Evolutionary conservation across 1,139 yeast species (phyloP).

Genomic region (Suhomyces bolitotheri): DNA sequence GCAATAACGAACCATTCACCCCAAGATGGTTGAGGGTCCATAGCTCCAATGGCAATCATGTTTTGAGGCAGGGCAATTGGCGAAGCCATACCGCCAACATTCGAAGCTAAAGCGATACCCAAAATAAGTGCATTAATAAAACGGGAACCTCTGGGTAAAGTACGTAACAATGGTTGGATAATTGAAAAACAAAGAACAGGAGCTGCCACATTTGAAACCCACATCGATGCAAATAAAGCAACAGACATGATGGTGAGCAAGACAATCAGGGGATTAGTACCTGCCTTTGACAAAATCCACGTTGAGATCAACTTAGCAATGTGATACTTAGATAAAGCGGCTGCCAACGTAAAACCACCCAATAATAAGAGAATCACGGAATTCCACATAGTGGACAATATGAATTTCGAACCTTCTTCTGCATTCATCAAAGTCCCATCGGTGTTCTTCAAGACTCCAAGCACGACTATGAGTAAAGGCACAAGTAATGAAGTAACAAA

Average conservation of each 20-base stretch:
- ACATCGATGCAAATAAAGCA: conserved; percentile 69
- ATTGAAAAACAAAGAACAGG: conserved; percentile 73
- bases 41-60: conserved; percentile 68
- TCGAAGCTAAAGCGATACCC: conserved; percentile 73
- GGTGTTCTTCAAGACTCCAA: conserved; percentile 54
- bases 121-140: conserved; percentile 65
- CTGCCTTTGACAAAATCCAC: conserved; percentile 62
- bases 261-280: conserved; percentile 64
- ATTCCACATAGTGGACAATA: conserved; percentile 69
- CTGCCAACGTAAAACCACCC: conserved; percentile 76
- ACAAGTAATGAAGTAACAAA: conserved; percentile 66
- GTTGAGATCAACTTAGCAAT: conserved; percentile 69
- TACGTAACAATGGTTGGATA: conserved; percentile 62
- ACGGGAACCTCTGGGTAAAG: conserved; percentile 60
- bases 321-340: conserved; percentile 68
- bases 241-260: conserved; percentile 66
- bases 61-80: conserved; percentile 81
- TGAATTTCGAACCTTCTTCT: conserved; percentile 52
- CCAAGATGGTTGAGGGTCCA: conserved; percentile 71
- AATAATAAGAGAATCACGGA: conserved; percentile 67
- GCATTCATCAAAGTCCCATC: conserved; percentile 57
- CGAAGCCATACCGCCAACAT: conserved; percentile 78
- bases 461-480: conserved; percentile 58
- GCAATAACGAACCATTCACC: conserved; percentile 76
- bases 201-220: conserved; percentile 79